These are phyloP conservation scores for Tylopilus orsonianus DNA, from an alignment of 1,284 basidiomycete species.

Conservation along the genomic window DNA sequence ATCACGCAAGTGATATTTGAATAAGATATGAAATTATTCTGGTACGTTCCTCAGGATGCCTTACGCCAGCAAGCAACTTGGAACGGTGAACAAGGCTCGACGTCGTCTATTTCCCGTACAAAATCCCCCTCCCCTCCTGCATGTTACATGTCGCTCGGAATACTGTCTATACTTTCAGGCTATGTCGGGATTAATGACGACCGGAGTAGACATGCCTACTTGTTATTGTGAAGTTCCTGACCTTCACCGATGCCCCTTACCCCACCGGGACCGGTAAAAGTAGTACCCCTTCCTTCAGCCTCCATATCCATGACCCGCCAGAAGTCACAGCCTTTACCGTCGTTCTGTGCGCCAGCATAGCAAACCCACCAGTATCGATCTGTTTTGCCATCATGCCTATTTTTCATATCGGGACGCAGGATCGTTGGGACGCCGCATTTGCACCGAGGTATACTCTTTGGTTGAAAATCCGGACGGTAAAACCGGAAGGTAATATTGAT, in stretches of 20 bases:
- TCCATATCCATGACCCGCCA: conserved; percentile 81
- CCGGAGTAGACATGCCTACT: conserved; percentile 6
- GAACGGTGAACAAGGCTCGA: neutral
- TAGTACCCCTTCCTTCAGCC: conserved; percentile 68
- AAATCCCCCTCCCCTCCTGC: neutral
- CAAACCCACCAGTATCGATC: conserved; percentile 87
- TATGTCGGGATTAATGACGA: conserved; percentile 1
- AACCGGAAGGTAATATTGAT: conserved; percentile 92
- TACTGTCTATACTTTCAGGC: neutral
- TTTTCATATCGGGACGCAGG: conserved; percentile 80
- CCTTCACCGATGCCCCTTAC: conserved; percentile 30
- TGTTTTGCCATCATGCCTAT: conserved; percentile 45
- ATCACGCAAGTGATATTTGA: conserved; percentile 4
- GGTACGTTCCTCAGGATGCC: neutral
- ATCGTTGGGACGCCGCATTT: conserved; percentile 79
- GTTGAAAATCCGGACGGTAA: conserved; percentile 82
- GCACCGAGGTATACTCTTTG: conserved; percentile 68
- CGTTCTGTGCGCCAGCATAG: conserved; percentile 78
- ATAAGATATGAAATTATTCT: neutral
- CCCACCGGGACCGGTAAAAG: conserved; percentile 28
- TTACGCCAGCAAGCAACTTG: neutral
- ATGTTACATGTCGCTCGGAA: neutral
- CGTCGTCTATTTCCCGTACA: neutral
- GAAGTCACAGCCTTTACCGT: conserved; percentile 80
- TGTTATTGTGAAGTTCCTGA: conserved; percentile 26